A percentile compares a stretch with the other conserved stretches of the same genome.
These are phyloP conservation scores for Chaetomiaceae sp. DNA, from an alignment of 2,329 filamentous ascomycete species.

Conservation along the genomic window DNA sequence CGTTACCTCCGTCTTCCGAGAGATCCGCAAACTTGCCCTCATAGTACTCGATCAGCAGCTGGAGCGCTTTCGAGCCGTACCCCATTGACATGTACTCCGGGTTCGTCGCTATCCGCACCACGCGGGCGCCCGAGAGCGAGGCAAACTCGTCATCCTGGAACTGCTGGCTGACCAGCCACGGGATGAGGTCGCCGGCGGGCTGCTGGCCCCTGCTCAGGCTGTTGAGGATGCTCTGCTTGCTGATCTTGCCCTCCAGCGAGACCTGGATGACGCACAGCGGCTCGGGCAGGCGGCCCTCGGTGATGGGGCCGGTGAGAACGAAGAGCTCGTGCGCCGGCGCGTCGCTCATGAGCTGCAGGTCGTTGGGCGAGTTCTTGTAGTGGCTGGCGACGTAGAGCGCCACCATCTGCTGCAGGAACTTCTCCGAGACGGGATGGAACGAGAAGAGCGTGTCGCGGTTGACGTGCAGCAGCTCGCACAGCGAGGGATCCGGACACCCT, in stretches of 20 bases:
- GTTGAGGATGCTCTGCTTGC: constrained; percentile 84
- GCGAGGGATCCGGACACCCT: constrained; percentile 82
- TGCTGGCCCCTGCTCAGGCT: constrained; percentile 84
- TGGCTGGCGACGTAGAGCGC: constrained; percentile 86
- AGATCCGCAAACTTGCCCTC: constrained; percentile 86
- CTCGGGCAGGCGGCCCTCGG: constrained; percentile 75
- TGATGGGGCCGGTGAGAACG: constrained; percentile 82
- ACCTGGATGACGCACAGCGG: constrained; percentile 94
- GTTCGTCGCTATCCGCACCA: constrained; percentile 94
- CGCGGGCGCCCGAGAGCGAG: constrained; percentile 80
- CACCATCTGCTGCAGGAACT: constrained; percentile 97
- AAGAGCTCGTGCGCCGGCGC: constrained; percentile 95
- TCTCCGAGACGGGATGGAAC: constrained; percentile 94
- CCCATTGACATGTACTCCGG: constrained; percentile 91
- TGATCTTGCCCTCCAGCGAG: constrained; percentile 90
- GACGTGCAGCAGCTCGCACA: constrained; percentile 88
- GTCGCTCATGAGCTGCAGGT: constrained; percentile 97
- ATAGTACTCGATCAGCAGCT: constrained; percentile 87
- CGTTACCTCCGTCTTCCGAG: constrained; percentile 61
- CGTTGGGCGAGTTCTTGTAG: constrained; percentile 97
- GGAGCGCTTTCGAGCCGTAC: constrained; percentile 83
- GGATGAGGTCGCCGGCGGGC: constrained; percentile 88
- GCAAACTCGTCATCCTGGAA: constrained; percentile 98
- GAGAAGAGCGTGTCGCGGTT: constrained; percentile 98
- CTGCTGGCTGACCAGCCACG: constrained; percentile 95